A percentile compares a stretch with the other conserved stretches of the same genome.
These are phyloP conservation scores for Penicillium sp. DNA, from an alignment of 2,329 filamentous ascomycete species.

Conservation along the genomic window DNA sequence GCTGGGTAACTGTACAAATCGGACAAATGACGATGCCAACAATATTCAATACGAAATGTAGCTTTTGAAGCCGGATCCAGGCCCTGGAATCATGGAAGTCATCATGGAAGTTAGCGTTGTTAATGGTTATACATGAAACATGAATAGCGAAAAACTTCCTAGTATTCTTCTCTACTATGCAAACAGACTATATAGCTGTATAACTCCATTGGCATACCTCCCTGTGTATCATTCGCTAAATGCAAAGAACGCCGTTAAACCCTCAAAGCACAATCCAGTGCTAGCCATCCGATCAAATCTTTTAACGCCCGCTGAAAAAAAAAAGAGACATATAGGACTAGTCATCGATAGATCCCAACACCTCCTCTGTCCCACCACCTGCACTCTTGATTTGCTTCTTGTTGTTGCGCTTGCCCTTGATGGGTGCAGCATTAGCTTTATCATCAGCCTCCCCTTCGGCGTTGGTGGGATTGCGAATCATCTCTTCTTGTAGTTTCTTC, in stretches of 20 bases:
- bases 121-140: not conserved
- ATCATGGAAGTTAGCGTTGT: too few species aligned
- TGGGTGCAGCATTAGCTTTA: constrained; percentile 26
- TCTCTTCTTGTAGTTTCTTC: constrained; percentile 44
- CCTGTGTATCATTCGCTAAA: not conserved
- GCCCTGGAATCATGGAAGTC: too few species aligned
- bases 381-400: constrained; percentile 30
- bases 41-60: not conserved
- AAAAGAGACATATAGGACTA: constrained; percentile 10
- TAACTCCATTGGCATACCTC: not conserved
- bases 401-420: constrained; percentile 34
- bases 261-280: not conserved
- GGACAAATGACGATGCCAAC: not conserved
- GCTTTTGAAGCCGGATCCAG: not conserved
- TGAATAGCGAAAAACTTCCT: not conserved
- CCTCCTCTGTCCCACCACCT: constrained; percentile 41
- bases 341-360: constrained; percentile 42
- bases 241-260: not conserved
- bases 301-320: not conserved
- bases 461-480: constrained; percentile 41
- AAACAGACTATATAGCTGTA: not conserved
- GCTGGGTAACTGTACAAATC: not conserved
- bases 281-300: not conserved
- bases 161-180: not conserved
- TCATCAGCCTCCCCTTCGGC: constrained; percentile 29